A percentile compares a stretch with the other conserved stretches of the same genome.
These are phyloP conservation scores for Capsicum chinense DNA, from an alignment of 257 asterid genomes.

Conservation along the genomic window DNA sequence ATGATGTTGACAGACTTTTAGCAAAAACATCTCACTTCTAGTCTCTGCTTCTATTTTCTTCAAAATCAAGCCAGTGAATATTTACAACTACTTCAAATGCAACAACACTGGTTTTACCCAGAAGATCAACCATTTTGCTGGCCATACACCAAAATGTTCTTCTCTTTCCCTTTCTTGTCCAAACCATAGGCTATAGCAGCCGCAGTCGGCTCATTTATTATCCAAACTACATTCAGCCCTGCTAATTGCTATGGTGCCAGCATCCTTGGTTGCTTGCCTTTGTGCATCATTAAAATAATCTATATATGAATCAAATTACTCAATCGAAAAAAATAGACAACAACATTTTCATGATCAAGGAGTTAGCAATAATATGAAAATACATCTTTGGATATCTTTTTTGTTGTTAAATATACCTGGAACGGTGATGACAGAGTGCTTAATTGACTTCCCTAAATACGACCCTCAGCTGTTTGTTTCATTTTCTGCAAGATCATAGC, in stretches of 20 bases:
- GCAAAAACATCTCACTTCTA: too few relatives aligned
- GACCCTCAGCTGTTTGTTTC: conserved; percentile 41
- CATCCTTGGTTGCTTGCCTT: conserved; percentile 35
- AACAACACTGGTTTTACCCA: too few relatives aligned
- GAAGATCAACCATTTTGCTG: too few relatives aligned
- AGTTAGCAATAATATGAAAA: neutral
- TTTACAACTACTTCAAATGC: too few relatives aligned
- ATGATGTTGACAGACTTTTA: too few relatives aligned
- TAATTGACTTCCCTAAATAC: conserved; percentile 35
- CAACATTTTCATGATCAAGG: neutral
- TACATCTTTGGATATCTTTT: neutral
- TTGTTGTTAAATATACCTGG: conserved; percentile 24
- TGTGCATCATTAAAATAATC: conserved; percentile 33
- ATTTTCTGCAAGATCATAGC: conserved; percentile 41
- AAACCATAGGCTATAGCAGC: conserved; percentile 25
- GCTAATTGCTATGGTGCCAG: conserved; percentile 20
- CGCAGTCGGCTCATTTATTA: conserved; percentile 27
- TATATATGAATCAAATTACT: neutral
- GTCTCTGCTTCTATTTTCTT: too few relatives aligned
- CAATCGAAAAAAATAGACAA: neutral
- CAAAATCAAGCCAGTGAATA: too few relatives aligned
- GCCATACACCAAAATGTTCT: conserved; percentile 26
- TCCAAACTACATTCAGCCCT: conserved; percentile 31
- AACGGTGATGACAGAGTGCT: conserved; percentile 38
- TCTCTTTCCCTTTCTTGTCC: conserved; percentile 27